A percentile compares a stretch with the other conserved stretches of the same genome.
Evolutionary conservation across 2,329 filamentous ascomycete species (phyloP).

Genomic region (Neurospora sp.): DNA sequence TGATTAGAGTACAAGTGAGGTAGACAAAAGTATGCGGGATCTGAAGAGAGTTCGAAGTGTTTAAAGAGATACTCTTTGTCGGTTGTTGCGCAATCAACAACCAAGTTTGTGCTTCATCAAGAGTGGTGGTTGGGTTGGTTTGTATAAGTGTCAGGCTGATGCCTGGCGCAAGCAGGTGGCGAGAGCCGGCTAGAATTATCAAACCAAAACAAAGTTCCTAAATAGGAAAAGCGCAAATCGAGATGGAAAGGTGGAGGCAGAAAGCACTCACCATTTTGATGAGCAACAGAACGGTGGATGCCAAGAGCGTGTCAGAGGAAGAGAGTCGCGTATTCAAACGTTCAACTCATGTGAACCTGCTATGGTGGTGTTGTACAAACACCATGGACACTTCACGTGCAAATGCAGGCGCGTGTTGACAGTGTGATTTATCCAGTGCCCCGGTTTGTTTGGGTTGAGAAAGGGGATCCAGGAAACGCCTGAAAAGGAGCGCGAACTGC

Average conservation of each 20-base stretch:
- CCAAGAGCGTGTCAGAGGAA: background rate
- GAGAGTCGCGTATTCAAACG: background rate
- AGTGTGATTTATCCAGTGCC: background rate
- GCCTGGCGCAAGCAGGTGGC: background rate
- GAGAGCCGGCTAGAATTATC: background rate
- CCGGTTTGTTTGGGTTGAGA: background rate
- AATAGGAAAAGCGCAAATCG: background rate
- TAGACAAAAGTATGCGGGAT: background rate
- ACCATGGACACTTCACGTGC: background rate
- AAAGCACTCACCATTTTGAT: background rate
- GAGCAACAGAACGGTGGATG: background rate
- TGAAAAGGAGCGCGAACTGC: background rate
- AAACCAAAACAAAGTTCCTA: background rate
- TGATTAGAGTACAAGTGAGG: constrained; percentile 5
- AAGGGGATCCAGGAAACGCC: background rate
- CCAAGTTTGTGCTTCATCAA: background rate
- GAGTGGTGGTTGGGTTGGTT: background rate
- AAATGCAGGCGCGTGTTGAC: background rate
- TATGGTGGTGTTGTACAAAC: background rate
- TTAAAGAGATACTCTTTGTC: background rate
- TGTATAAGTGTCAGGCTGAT: background rate
- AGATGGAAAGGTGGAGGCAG: background rate
- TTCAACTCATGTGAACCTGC: background rate
- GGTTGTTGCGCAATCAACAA: background rate
- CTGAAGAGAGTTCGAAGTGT: background rate